Evolutionary conservation across 1,139 yeast genomes (phyloP), one percentile per base, ranked within the genome.

Genomic region (Pichiaceae sp.): DNA sequence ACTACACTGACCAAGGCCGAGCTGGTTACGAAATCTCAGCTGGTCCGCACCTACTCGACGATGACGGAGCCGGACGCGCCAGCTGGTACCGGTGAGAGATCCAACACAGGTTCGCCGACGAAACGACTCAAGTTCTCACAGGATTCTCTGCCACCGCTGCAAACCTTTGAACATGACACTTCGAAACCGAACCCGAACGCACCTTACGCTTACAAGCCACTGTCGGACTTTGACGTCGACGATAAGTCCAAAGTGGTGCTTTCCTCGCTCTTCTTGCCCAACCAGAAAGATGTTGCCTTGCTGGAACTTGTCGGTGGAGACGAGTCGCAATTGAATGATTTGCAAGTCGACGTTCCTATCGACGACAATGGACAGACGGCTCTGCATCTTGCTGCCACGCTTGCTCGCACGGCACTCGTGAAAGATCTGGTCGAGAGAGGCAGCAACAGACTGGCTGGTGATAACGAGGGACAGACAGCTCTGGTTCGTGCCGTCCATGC

Each of bases 281-380:
- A 47, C 38, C 57, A 54, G 38, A 48, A 49, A 17, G 55, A 53
- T 25, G 33, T 49, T 14, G 52, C 63, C 2, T 47, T 60, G 17
- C 42, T 54, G 19, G 62, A 67, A 17, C 53, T 68, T 0, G 57
- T 58, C 17, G 60, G 60, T 8, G 66, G 64, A 3, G 62, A 68
- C 26, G 56, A 59, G 23, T 40, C 50, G 0, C 55, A 40, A 48
- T 54, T 56, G 35, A 56, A 48, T 37, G 63, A 67, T 20, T 63
- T 84, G 31, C 72, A 76, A 44, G 70, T 86, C 38, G 87, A 84
- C 50, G 84, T 86, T 29, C 78, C 96, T 2, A 85, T 93, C 34
- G 99, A 93, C 58, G 93, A 83, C 48, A 77, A 82, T 40, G 97
- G 97, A 0, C 93, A 91, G 53, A 81, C 96, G 0, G 87, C 95